Evolutionary conservation across 2,329 filamentous ascomycete species (phyloP).

Genomic region (Paradendryphiella salina): DNA sequence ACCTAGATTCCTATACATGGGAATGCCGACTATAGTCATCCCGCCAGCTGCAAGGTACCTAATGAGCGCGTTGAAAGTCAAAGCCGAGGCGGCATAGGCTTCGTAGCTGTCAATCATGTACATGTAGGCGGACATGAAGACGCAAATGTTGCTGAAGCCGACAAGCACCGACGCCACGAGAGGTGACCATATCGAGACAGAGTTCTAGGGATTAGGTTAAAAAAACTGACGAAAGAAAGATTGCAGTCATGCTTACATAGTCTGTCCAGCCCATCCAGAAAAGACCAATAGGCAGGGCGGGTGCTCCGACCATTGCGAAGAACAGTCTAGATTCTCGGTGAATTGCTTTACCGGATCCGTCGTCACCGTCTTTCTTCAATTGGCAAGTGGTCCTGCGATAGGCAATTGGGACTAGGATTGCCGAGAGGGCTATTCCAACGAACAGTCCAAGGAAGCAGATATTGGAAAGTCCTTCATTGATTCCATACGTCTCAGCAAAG

Average conservation of each 20-base stretch:
- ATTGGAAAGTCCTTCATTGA: slow-evolving; percentile 52
- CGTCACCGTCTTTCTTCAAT: slow-evolving; percentile 42
- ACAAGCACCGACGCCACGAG: slow-evolving; percentile 53
- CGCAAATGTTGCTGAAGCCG: slow-evolving; percentile 7
- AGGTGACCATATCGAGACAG: slow-evolving; percentile 10
- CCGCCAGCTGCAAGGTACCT: slow-evolving; percentile 49
- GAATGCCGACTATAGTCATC: slow-evolving; percentile 48
- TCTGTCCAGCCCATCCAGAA: slow-evolving; percentile 65
- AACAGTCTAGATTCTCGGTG: slow-evolving; percentile 59
- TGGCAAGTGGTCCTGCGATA: slow-evolving; percentile 41
- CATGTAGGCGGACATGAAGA: slow-evolving; percentile 56
- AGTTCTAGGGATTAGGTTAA: background rate
- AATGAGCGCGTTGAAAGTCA: slow-evolving; percentile 49
- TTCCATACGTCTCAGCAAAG: slow-evolving; percentile 55
- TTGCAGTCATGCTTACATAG: slow-evolving; percentile 24
- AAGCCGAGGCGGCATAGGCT: slow-evolving; percentile 55
- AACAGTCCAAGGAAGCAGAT: slow-evolving; percentile 55
- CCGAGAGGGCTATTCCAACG: slow-evolving; percentile 47
- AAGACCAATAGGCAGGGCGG: slow-evolving; percentile 55
- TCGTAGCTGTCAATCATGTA: slow-evolving; percentile 64
- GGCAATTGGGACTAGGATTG: slow-evolving; percentile 48
- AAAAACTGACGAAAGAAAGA: background rate
- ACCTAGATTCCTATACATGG: slow-evolving; percentile 47
- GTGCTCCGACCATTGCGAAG: slow-evolving; percentile 57
- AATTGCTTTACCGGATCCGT: slow-evolving; percentile 46